These are phyloP conservation scores for Bruguiera gymnorhiza DNA, from an alignment of 345 rosid genomes.

Conservation along the genomic window DNA sequence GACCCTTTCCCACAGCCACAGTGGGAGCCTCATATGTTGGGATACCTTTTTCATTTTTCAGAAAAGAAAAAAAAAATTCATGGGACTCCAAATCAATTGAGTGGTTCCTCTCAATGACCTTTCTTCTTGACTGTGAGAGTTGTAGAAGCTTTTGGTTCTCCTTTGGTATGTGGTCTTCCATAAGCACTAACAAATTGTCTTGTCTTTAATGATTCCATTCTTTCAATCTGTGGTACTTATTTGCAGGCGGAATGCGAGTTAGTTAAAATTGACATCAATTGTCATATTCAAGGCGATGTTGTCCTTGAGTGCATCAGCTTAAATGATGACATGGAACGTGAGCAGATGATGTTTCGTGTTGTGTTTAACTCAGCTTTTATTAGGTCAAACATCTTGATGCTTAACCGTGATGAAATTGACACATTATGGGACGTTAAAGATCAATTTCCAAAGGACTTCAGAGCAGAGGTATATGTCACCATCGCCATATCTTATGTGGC, in stretches of 20 bases:
- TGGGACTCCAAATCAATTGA: not conserved
- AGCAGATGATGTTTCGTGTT: constrained; percentile 75
- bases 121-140: not conserved
- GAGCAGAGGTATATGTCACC: constrained; percentile 68
- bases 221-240: not conserved
- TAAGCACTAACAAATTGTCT: constrained; percentile 1
- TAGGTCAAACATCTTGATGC: constrained; percentile 91
- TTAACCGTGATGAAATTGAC: constrained; percentile 86
- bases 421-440: constrained; percentile 77
- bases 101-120: constrained; percentile 2
- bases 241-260: constrained; percentile 81
- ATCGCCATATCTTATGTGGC: not conserved
- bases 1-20: no score
- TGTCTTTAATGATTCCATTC: constrained; percentile 10
- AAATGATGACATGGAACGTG: constrained; percentile 67
- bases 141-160: not conserved
- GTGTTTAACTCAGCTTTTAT: constrained; percentile 94
- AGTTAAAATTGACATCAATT: constrained; percentile 84
- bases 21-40: no score
- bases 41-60: no score
- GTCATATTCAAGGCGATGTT: constrained; percentile 85
- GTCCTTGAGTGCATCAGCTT: constrained; percentile 86
- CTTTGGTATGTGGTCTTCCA: not conserved
- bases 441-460: constrained; percentile 80
- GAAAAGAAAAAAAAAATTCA: not conserved